Base-by-base conservation (phyloP, 1,139 yeast species). In the Debaryomyces sp. region DNA sequence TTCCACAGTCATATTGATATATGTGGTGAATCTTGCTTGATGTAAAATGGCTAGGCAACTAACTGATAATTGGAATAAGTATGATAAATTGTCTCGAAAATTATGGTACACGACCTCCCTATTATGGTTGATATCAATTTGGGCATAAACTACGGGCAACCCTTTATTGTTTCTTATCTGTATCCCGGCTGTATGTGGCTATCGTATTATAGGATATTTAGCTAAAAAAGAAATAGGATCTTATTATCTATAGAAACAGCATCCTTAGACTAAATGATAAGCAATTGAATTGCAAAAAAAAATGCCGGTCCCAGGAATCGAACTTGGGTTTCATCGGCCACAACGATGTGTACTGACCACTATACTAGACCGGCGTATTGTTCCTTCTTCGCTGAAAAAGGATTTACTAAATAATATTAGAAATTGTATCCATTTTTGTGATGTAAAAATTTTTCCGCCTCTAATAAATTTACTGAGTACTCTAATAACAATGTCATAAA, bases 261-360 rank as follows among this genome's bases (percentile, higher is more conserved):
- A 18, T 18, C 17, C 17, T 18, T 18, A 18, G 5, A 3, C 21
- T 18, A 18, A 18, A 18, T 3, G 21, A 18, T 18, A 18, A 4
- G 21, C 21, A 18, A 18, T 18, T 18, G 21, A 18, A 18, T 18
- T 30, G 10, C 38, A 42, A 53, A 55, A 62, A 58, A 58, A 41
- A 54, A 2, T 46, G 80, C 80, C 78, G 78, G 72, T 70, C 78
- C 80, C 80, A 75, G 79, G 80, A 75, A 75, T 75, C 80, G 80
- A 75, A 75, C 80, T 67, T 75, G 80, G 80, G 80, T 75, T 67
- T 66, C 73, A 63, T 73, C 80, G 77, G 80, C 80, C 80, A 75
- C 80, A 75, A 75, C 77, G 80, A 73, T 62, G 71, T 71, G 79
- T 75, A 75, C 79, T 75, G 54, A 75, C 80, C 80, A 75, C 80